Evolutionary conservation across 257 asterid species (phyloP).

Genomic region (Dorcoceras hygrometricum): DNA sequence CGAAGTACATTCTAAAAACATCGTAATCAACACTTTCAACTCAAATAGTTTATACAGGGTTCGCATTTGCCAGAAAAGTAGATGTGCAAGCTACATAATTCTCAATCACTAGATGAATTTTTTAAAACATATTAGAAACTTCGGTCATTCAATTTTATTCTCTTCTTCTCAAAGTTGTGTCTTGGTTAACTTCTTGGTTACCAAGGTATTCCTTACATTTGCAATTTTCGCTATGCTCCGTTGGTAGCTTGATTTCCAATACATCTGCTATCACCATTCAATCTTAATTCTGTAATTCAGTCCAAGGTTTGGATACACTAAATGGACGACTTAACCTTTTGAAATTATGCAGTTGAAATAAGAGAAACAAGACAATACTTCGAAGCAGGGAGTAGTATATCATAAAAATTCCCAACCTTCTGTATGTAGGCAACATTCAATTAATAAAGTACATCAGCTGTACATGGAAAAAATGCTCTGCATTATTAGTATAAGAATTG

Average conservation of each 20-base stretch:
- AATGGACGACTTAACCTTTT: neutral
- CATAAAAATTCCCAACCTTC: neutral
- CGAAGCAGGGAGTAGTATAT: neutral
- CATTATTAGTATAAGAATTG: neutral
- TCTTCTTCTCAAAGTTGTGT: neutral
- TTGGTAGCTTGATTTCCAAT: neutral
- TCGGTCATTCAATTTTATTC: neutral
- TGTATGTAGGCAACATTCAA: neutral
- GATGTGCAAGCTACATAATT: neutral
- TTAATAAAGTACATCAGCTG: neutral
- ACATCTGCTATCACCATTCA: neutral
- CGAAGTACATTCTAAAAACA: slow-evolving; percentile 5
- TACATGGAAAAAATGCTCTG: neutral
- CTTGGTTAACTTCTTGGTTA: slow-evolving; percentile 17
- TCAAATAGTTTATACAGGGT: neutral
- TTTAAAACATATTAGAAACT: neutral
- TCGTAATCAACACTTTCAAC: neutral
- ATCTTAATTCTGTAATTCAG: neutral
- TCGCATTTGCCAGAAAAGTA: neutral
- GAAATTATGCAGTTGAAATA: neutral
- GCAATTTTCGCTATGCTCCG: neutral
- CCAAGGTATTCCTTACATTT: neutral
- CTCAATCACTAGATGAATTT: neutral
- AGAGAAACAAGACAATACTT: neutral
- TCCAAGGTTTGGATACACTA: neutral